phyloP scores from a whole-genome alignment of 768 basidiomycete genomes.

The Tylopilus sp. region DNA sequence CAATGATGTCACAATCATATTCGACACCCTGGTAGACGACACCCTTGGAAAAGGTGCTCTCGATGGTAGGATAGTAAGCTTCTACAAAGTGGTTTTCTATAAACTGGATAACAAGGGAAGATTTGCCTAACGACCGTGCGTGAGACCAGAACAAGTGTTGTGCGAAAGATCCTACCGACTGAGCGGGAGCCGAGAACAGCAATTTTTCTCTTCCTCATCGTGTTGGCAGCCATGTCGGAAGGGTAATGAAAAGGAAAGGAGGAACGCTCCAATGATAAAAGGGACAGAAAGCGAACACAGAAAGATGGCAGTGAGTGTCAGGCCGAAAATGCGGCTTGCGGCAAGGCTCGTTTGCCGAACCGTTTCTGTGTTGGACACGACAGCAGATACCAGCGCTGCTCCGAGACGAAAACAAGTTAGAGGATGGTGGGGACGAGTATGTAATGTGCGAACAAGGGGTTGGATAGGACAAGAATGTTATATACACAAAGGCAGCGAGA shows the following conservation, averaged over 20 bases:
- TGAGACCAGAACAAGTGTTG: conserved; percentile 10
- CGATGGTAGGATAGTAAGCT: conserved; percentile 94
- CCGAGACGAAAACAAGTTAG: not conserved
- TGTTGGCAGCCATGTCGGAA: conserved; percentile 32
- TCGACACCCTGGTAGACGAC: conserved; percentile 86
- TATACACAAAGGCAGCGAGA: conserved; percentile 19
- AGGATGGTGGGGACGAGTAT: conserved; percentile 1
- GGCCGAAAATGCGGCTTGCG: conserved; percentile 20
- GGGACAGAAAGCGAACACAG: conserved; percentile 15
- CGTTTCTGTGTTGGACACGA: conserved; percentile 23
- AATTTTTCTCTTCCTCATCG: conserved; percentile 81
- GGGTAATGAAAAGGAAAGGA: not conserved
- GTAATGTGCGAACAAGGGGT: conserved; percentile 1
- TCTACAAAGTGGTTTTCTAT: conserved; percentile 91
- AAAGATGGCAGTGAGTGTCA: conserved; percentile 13
- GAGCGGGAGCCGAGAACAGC: conserved; percentile 84
- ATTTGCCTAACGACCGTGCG: conserved; percentile 68
- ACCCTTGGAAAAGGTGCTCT: conserved; percentile 81
- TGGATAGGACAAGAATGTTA: conserved; percentile 12
- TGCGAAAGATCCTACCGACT: conserved; percentile 58
- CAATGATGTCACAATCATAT: conserved; percentile 96
- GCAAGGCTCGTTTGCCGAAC: conserved; percentile 31
- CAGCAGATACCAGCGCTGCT: conserved; percentile 16
- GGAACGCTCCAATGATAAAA: conserved; percentile 6
- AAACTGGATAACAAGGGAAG: conserved; percentile 89